Percentiles rank a stretch among this genome's conserved stretches.
phyloP scores from a whole-genome alignment of 768 basidiomycete genomes.

The Gelatoporia subvermispora region DNA sequence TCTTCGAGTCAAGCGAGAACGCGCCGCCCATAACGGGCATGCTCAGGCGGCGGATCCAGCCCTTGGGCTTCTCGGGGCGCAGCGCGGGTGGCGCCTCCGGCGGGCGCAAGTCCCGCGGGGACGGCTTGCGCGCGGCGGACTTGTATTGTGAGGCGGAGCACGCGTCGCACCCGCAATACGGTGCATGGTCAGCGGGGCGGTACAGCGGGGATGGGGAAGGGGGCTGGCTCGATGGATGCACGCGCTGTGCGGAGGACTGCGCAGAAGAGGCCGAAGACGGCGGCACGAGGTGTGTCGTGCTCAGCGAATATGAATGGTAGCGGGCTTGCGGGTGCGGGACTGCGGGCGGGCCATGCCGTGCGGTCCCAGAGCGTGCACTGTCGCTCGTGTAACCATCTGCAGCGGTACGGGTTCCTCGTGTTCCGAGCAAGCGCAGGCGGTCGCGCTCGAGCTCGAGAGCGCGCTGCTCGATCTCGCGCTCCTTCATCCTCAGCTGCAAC shows the following conservation, averaged over 20 bases:
- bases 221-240: slow-evolving; percentile 15
- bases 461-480: slow-evolving; percentile 45
- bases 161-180: slow-evolving; percentile 61
- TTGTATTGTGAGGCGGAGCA: slow-evolving; percentile 61
- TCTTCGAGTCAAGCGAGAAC: slow-evolving; percentile 52
- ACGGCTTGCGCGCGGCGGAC: slow-evolving; percentile 22
- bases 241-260: slow-evolving; percentile 6
- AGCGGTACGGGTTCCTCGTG: slow-evolving; percentile 25
- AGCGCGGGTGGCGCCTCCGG: slow-evolving; percentile 39
- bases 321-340: slow-evolving; percentile 12
- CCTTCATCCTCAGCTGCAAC: slow-evolving; percentile 30
- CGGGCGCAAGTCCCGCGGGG: slow-evolving; percentile 33
- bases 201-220: slow-evolving; percentile 20
- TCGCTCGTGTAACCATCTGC: slow-evolving; percentile 25
- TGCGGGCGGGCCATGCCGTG: slow-evolving; percentile 12
- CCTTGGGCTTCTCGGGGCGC: slow-evolving; percentile 55
- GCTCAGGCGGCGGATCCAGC: slow-evolving; percentile 75
- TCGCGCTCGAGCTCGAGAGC: slow-evolving; percentile 57
- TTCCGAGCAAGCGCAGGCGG: slow-evolving; percentile 35
- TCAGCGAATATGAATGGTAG: slow-evolving; percentile 33
- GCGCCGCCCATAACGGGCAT: slow-evolving; percentile 61
- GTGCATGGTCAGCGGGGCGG: slow-evolving; percentile 41
- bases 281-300: slow-evolving; percentile 38
- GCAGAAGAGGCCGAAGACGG: slow-evolving; percentile 18
- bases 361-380: slow-evolving; percentile 23